Conservation (phyloP, 306 rosid species). For the Echinosophora koreensis region DNA sequence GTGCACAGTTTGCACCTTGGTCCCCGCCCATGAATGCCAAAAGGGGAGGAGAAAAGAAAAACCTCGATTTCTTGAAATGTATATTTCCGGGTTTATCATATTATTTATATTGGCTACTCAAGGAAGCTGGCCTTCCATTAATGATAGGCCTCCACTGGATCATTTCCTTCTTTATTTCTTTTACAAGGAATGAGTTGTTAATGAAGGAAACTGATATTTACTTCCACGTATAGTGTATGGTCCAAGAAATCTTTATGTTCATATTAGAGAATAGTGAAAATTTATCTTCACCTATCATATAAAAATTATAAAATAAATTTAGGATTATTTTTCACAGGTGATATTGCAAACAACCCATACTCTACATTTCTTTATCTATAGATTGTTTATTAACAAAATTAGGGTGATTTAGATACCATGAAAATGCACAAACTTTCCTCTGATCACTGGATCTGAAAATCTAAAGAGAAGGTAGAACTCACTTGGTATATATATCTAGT, state of each 20-base stretch:
- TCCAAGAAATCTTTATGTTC: not conserved
- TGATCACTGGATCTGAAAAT: not conserved
- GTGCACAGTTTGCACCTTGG: too few species aligned
- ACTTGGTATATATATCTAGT: conserved; percentile 59
- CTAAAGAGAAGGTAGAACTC: conserved; percentile 26
- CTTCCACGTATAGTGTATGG: not conserved
- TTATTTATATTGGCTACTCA: not conserved
- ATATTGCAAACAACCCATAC: too few species aligned
- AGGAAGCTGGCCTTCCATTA: not conserved
- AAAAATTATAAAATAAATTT: not conserved
- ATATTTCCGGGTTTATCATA: not conserved
- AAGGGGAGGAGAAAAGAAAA: not conserved
- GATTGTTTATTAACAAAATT: not conserved
- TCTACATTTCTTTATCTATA: not conserved
- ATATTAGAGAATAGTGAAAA: not conserved
- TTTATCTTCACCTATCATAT: not conserved
- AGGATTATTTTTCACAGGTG: not conserved
- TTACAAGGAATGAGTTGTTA: not conserved
- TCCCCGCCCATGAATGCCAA: too few species aligned
- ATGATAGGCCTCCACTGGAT: not conserved
- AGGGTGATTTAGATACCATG: not conserved
- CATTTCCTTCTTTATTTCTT: not conserved
- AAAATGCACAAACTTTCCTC: too few species aligned
- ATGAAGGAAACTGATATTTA: not conserved
- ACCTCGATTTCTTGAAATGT: not conserved